These are phyloP conservation scores for Populus pruinosa DNA, from an alignment of 345 rosid genomes.

Conservation along the genomic window DNA sequence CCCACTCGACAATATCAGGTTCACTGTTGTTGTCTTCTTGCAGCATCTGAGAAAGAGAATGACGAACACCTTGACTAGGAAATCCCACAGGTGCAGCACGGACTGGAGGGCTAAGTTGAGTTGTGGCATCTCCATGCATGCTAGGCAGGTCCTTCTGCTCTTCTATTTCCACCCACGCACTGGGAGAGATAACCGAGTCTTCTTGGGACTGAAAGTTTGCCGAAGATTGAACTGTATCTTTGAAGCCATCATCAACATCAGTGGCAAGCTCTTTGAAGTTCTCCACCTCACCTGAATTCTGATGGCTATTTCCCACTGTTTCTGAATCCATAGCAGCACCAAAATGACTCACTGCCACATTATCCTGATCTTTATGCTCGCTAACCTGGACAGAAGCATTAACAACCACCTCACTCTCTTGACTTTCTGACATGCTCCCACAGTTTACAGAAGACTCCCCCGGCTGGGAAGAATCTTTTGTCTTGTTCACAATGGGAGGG, in stretches of 20 bases:
- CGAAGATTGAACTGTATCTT: conserved; percentile 16
- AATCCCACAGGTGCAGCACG: conserved; percentile 29
- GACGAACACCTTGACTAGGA: conserved; percentile 55
- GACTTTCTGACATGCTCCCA: conserved; percentile 26
- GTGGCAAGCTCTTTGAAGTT: conserved; percentile 22
- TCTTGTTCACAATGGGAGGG: conserved; percentile 28
- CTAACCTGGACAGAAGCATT: conserved; percentile 23
- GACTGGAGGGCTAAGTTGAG: conserved; percentile 33
- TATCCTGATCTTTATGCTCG: conserved; percentile 26
- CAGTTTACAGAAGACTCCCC: conserved; percentile 29
- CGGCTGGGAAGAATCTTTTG: conserved; percentile 18
- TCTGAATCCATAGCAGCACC: conserved; percentile 29
- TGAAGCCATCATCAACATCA: conserved; percentile 23
- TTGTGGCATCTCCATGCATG: conserved; percentile 18
- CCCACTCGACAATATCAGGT: conserved; percentile 57
- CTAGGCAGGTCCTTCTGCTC: conserved; percentile 38
- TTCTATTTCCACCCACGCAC: conserved; percentile 61
- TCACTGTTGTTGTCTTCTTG: conserved; percentile 69
- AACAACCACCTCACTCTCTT: conserved; percentile 26
- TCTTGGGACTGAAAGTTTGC: conserved; percentile 27
- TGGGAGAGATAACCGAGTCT: conserved; percentile 52
- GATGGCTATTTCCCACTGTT: conserved; percentile 18
- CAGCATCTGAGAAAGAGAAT: conserved; percentile 70
- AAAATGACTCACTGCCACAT: conserved; percentile 16
- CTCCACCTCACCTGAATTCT: conserved; percentile 24